Evolutionary conservation across 768 basidiomycete species (phyloP), one percentile per base, ranked within the genome.

Genomic region (Rhodotorula babjevae): DNA sequence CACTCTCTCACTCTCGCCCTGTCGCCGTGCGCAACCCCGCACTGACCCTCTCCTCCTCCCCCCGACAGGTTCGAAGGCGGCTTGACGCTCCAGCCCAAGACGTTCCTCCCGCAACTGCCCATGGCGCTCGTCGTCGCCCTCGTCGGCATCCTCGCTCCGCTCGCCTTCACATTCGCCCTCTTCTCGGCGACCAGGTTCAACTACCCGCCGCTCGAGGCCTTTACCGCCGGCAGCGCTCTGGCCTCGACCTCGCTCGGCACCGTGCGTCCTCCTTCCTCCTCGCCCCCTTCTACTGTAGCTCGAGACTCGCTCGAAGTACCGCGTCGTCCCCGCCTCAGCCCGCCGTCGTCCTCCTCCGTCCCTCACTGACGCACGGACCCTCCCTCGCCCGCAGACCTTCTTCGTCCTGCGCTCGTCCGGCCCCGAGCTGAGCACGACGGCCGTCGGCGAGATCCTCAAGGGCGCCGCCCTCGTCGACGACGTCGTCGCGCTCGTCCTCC

Each of bases 401-500:
- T 83, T 85, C 25, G 83, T 89, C 23, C 82, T 89, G 42, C 83
- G 73, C 18, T 69, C 79, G 23, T 57, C 61, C 15, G 64, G 57
- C 0, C 31, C 57, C 40, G 81, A 84, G 40, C 79, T 87, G 44
- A 81, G 83, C 36, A 81, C 81, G 50, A 87, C 85, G 6, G 82
- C 84, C 60, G 83, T 87, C 0, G 87, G 88, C 0, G 84, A 85
- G 4, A 84, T 88, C 0, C 80, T 90, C 25, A 82, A 87, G 71
- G 85, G 84, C 61, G 87, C 87, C 1, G 89, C 89, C 0, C 81
- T 89, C 21, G 82, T 88, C 59, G 88, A 90, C 79, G 88, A 90
- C 78, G 83, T 88, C 16, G 81, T 86, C 25, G 87, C 87, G 0
- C 84, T 89, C 10, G 83, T 88, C 36, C 84, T 89, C 47, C 84